Percentiles rank a stretch among this genome's conserved stretches.
Evolutionary conservation across 768 basidiomycete species (phyloP).

Genomic region (Imleria badia): DNA sequence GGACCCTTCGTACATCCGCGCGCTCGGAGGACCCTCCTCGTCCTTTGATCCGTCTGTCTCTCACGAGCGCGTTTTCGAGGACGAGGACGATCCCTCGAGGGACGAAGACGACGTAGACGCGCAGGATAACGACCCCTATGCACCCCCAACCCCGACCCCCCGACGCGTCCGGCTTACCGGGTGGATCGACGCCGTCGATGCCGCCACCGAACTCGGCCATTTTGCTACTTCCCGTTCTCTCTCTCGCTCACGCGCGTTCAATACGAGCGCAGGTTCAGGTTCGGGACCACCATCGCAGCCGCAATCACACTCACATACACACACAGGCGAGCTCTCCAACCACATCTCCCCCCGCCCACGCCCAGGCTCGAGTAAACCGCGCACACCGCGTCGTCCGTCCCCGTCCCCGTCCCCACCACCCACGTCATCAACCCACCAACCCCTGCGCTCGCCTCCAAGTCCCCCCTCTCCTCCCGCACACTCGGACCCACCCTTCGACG

Average conservation of each 20-base stretch:
- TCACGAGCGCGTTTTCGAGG: not conserved
- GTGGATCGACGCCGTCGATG: conserved; percentile 54
- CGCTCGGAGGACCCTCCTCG: conserved; percentile 7
- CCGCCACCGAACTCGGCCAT: conserved; percentile 48
- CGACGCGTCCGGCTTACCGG: conserved; percentile 49
- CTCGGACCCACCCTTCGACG: conserved; percentile 20
- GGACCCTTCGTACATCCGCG: conserved; percentile 31
- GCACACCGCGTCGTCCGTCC: not conserved
- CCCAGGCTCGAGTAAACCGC: not conserved
- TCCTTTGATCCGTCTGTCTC: conserved; percentile 5
- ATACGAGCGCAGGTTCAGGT: not conserved
- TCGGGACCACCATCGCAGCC: not conserved
- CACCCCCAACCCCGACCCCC: conserved; percentile 22
- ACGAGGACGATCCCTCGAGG: not conserved
- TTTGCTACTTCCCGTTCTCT: conserved; percentile 40
- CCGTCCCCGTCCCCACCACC: not conserved
- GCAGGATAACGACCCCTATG: conserved; percentile 13
- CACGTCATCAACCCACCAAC: not conserved
- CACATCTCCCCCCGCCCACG: not conserved
- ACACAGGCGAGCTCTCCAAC: too few species aligned
- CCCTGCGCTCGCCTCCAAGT: not conserved
- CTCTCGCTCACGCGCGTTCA: not conserved
- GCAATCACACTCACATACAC: too few species aligned
- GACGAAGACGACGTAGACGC: conserved; percentile 1
- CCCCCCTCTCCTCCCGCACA: conserved; percentile 1